Base-by-base conservation (phyloP, 176 grass and related monocot genomes). In the Puccinellia tenuiflora region DNA sequence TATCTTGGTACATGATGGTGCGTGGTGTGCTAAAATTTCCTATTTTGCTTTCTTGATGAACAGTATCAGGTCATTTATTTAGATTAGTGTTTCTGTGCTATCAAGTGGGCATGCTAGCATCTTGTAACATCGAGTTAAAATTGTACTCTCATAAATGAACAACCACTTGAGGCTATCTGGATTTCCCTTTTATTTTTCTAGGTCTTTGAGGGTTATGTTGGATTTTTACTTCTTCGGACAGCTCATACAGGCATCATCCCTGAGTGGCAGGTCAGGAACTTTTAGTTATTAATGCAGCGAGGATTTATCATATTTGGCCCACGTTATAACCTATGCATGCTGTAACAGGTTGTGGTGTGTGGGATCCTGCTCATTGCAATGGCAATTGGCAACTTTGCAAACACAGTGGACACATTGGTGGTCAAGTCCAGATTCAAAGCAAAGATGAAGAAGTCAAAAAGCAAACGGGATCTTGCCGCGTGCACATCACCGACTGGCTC, bases 161-260 rank as follows among this genome's bases (percentile, higher is more conserved):
- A 55, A 9, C 10, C 15, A 8, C 25, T 60, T 10, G 3, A 80
- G 6, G n/a, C 18, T 12, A 43, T 85, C 29, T 85, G 22, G 56
- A 52, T 7, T 42, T 13, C 13, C 9, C 9, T n/a, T 13, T 13
- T 73, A 30, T 71, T 83, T 77, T 1, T 91, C 3, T 68, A 99
- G 96, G 96, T 88, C 68, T 99, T 96, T 76, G 96, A 99, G 87
- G 93, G 87, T 66, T 99, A 92, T 85, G 87, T 99, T 38, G 93
- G 93, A 2, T 77, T 92, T 54, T 85, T 99, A 90, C 91, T 93
- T 81, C 93, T 99, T 73, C 90, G 81, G 10, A 96, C 89, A 55
- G 77, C 96, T 87, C 87, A 88, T 52, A 88, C 21, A 38, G 89
- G 91, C 10, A 88, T 90, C 52, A 75, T 88, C 22, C 87, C 86